A percentile compares a stretch with the other conserved stretches of the same genome.
Conservation (phyloP, 192 early-diverging fungal species). For the Coemansia sp. region DNA sequence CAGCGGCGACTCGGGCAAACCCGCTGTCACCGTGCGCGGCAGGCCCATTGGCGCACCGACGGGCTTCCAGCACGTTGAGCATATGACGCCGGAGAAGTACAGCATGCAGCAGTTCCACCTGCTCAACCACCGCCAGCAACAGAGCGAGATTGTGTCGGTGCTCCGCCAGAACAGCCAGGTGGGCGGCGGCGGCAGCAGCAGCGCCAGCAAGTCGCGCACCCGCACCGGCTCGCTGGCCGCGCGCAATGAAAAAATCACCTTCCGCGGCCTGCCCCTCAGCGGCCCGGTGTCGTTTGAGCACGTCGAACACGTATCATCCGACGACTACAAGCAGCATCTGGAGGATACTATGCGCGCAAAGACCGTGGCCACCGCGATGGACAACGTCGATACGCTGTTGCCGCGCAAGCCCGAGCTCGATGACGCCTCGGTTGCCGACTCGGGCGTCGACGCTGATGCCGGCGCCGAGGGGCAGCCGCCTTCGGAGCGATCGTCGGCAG, state of each 20-base stretch:
- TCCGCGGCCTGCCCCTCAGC: conserved; percentile 43
- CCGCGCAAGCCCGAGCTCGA: background rate
- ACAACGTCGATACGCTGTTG: conserved; percentile 8
- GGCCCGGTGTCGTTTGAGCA: conserved; percentile 46
- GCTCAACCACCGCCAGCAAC: conserved; percentile 48
- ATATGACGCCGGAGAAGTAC: conserved; percentile 31
- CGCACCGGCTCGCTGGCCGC: conserved; percentile 2
- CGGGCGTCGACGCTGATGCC: background rate
- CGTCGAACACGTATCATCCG: conserved; percentile 45
- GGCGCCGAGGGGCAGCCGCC: background rate
- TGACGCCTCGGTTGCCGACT: background rate
- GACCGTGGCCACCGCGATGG: background rate
- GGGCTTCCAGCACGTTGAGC: conserved; percentile 46
- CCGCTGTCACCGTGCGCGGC: conserved; percentile 21
- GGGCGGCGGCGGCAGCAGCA: no score
- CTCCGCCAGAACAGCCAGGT: conserved; percentile 17
- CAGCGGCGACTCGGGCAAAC: background rate
- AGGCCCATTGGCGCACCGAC: conserved; percentile 35
- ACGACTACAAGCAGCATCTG: conserved; percentile 38
- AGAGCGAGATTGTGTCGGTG: conserved; percentile 44
- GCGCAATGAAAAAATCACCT: conserved; percentile 27
- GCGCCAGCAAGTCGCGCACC: conserved; percentile 5
- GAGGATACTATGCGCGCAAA: conserved; percentile 6
- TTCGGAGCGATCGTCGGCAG: conserved; percentile 3
- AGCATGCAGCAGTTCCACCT: conserved; percentile 48